A percentile compares a stretch with the other conserved stretches of the same genome.
Evolutionary conservation across 2,329 filamentous ascomycete genomes (phyloP).

Genomic region (Fusarium newnesense): DNA sequence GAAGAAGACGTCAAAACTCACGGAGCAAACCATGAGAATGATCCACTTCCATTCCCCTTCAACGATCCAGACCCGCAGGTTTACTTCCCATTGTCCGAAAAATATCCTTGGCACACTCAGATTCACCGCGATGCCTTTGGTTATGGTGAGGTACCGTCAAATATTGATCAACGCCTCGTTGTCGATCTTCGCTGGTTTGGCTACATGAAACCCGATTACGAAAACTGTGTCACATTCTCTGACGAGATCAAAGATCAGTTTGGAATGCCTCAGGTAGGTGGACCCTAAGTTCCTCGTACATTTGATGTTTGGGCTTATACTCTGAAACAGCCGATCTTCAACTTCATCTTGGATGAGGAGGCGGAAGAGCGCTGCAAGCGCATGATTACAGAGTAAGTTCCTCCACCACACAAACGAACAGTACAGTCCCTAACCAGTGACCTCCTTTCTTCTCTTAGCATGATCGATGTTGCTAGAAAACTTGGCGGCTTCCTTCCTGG

Average conservation of each 20-base stretch:
- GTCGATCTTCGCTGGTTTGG: constrained; percentile 14
- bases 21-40: neutral
- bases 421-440: too few species aligned
- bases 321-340: constrained; percentile 1
- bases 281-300: rapidly evolving
- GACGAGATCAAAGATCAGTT: neutral
- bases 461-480: neutral
- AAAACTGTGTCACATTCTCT: neutral
- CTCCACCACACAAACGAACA: too few species aligned
- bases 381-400: neutral
- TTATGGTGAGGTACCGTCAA: neutral
- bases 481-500: constrained; percentile 1
- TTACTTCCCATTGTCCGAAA: neutral
- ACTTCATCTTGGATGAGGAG: neutral
- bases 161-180: neutral
- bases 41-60: neutral
- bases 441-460: too few species aligned
- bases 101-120: constrained; percentile 10
- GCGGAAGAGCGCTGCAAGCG: neutral
- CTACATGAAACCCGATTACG: neutral
- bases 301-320: neutral
- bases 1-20: neutral
- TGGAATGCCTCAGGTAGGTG: constrained; percentile 1
- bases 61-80: neutral
- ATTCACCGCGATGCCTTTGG: constrained; percentile 8